Percentiles rank a stretch among this genome's conserved stretches.
These are phyloP conservation scores for Mycosarcoma mackinlayi DNA, from an alignment of 1,284 basidiomycete species.

Conservation along the genomic window DNA sequence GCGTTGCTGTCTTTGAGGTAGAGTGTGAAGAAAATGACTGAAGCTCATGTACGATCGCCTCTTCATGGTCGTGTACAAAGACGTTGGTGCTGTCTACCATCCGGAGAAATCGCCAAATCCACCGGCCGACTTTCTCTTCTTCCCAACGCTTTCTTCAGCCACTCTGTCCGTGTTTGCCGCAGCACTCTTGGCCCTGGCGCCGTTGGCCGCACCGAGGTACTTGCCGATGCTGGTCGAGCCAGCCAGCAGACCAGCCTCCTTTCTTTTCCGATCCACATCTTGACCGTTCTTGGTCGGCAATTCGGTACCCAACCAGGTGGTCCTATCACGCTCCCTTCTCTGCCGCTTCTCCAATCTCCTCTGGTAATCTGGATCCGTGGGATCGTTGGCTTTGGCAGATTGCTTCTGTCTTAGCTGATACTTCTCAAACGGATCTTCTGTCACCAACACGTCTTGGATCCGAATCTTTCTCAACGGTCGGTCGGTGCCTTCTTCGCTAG, in stretches of 20 bases:
- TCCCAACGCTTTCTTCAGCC: neutral
- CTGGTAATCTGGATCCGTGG: conserved; percentile 43
- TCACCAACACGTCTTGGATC: conserved; percentile 67
- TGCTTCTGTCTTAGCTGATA: conserved; percentile 46
- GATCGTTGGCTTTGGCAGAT: conserved; percentile 35
- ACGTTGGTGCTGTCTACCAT: conserved; percentile 38
- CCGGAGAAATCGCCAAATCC: conserved; percentile 62
- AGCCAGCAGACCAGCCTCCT: conserved; percentile 1
- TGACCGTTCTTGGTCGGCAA: conserved; percentile 1
- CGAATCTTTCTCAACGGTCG: conserved; percentile 83
- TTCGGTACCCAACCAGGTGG: conserved; percentile 61
- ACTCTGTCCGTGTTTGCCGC: neutral
- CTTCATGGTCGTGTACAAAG: too few relatives aligned
- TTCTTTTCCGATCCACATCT: neutral
- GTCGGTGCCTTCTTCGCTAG: conserved; percentile 84
- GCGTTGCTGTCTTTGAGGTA: too few relatives aligned
- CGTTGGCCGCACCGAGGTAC: conserved; percentile 12
- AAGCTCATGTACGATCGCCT: too few relatives aligned
- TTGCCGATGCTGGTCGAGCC: conserved; percentile 27
- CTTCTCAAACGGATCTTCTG: conserved; percentile 61
- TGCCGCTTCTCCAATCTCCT: conserved; percentile 55
- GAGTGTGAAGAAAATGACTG: too few relatives aligned
- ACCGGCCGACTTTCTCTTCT: conserved; percentile 21
- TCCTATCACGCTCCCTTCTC: conserved; percentile 59
- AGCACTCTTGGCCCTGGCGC: neutral